Evolutionary conservation across 306 rosid species (phyloP), one percentile per base, ranked within the genome.

Genomic region (Cucurbita argyrosperma): DNA sequence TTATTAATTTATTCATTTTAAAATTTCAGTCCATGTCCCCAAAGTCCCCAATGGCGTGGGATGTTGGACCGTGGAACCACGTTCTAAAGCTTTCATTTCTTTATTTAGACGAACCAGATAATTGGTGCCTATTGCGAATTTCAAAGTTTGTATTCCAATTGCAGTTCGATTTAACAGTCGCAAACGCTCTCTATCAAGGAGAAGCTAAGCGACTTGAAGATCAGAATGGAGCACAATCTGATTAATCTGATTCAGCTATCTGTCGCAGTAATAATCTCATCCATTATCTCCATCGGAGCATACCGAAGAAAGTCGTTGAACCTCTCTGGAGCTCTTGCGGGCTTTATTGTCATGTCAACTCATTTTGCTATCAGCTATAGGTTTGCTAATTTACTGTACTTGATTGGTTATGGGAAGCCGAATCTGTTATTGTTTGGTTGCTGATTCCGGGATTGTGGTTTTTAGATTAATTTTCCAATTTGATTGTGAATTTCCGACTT

Each of bases 321-420:
- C 83, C 71, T 83, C 76, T 90, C 98, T 30, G 98, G 96, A 21
- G 92, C 97, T 16, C 4, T 94, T 67, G 77, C 92, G 2, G 97
- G 98, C 40, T 84, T 90, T 78, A 1, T 80, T 57, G 91, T 90
- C 38, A 85, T 94, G 96, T 75, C 84, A 10, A 79, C 88, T 52
- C 97, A 90, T 76, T 67, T 89, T 56, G 81, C 87, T 2, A 76
- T 85, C 1, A 91, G 87, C 30, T 88, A 49, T 84, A 85, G 98
- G 98, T 90, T 69, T 69, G 43, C 10, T 23, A 18, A 19, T 43
- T 67, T 5, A 11, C 54, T 66, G 4, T 45, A 42, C 30, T 1
- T 63, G 50, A 1, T 63, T 63, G 4, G 14, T 63, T 39, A 10
- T 59, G 39, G n/a, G 42, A 40, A 30, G 35, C 35, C 35, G 35